These are phyloP conservation scores for Iris pallida DNA, from an alignment of 116 monocot species.

Conservation along the genomic window DNA sequence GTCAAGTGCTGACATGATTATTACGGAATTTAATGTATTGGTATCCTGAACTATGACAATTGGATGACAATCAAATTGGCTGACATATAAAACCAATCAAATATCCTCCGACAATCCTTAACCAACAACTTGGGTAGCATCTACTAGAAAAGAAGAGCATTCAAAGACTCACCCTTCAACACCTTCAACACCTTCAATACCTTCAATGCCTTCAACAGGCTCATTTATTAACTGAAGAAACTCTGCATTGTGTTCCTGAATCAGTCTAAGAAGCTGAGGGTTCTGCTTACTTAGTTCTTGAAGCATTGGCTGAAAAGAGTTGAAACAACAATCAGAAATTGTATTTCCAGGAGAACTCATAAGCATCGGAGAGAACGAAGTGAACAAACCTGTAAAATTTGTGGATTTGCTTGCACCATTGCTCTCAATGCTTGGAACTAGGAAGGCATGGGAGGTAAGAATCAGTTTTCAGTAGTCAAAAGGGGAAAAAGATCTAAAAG, in stretches of 20 bases:
- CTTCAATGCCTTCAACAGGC: conserved; percentile 41
- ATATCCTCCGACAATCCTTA: no score
- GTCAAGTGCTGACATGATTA: no score
- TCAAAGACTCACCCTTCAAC: background rate
- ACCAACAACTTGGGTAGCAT: no score
- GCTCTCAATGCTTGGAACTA: conserved; percentile 53
- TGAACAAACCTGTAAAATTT: conserved; percentile 45
- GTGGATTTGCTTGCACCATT: conserved; percentile 68
- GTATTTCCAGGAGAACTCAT: background rate
- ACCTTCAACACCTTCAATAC: conserved; percentile 6
- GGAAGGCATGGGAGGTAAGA: background rate
- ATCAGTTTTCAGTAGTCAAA: background rate
- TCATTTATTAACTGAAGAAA: conserved; percentile 96
- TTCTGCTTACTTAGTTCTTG: conserved; percentile 87
- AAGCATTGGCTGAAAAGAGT: conserved; percentile 72
- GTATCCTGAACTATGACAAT: no score
- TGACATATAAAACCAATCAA: no score
- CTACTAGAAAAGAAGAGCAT: background rate
- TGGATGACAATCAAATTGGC: no score
- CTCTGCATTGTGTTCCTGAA: conserved; percentile 90
- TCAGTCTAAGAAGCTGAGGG: conserved; percentile 77
- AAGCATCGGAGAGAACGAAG: background rate
- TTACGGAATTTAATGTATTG: no score
- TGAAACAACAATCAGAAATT: background rate
- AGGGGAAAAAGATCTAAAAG: no score